Evolutionary conservation across 2,329 filamentous ascomycete species (phyloP).

Genomic region (Fusarium aywerte): DNA sequence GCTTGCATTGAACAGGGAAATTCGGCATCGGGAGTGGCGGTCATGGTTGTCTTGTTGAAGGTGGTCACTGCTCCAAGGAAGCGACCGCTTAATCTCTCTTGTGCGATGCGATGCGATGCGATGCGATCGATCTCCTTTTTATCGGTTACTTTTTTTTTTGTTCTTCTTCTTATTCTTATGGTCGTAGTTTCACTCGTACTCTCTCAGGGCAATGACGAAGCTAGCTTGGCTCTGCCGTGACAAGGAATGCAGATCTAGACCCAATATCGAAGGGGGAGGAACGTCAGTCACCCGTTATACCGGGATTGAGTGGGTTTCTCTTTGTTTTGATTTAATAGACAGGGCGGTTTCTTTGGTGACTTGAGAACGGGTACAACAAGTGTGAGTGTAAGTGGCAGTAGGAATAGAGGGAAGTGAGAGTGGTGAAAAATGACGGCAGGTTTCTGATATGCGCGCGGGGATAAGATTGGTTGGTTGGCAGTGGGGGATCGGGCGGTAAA

Average conservation of each 20-base stretch:
- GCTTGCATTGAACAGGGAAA: conserved; percentile 74
- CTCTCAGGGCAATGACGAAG: conserved; percentile 9
- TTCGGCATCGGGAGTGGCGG: conserved; percentile 55
- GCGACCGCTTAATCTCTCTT: conserved; percentile 17
- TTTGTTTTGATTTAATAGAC: conserved; percentile 9
- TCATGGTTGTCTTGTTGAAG: conserved; percentile 49
- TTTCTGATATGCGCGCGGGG: conserved; percentile 34
- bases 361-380: neutral
- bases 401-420: neutral
- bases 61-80: conserved; percentile 35
- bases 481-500: conserved; percentile 30
- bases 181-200: neutral
- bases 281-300: conserved; percentile 20
- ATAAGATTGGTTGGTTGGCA: conserved; percentile 32
- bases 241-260: conserved; percentile 34
- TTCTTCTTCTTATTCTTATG: conserved; percentile 1
- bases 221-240: conserved; percentile 16
- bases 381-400: neutral
- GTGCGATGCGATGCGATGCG: conserved; percentile 32
- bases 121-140: conserved; percentile 20
- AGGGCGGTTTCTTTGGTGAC: conserved; percentile 6
- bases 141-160: conserved; percentile 5
- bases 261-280: conserved; percentile 16
- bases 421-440: conserved; percentile 16
- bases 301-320: neutral